Conservation (phyloP, 345 rosid genomes). For the Trapa bicornis region DNA sequence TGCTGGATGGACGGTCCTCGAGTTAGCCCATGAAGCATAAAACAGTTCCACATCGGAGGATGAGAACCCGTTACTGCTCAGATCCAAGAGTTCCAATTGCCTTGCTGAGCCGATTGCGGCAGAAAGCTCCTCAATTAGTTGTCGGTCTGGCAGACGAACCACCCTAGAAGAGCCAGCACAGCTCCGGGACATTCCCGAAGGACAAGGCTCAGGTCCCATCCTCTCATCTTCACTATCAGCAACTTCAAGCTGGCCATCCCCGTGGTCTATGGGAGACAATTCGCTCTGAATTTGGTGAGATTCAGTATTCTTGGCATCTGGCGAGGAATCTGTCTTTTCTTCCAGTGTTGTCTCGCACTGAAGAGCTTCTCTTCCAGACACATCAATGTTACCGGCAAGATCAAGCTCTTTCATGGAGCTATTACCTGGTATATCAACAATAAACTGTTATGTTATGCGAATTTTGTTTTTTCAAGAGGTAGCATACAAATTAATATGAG, state of each 20-base stretch:
- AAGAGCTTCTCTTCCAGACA: slow-evolving; percentile 12
- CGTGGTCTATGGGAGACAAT: slow-evolving; percentile 24
- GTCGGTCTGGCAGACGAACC: slow-evolving; percentile 21
- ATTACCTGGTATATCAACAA: slow-evolving; percentile 35
- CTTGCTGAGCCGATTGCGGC: slow-evolving; percentile 51
- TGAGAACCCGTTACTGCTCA: slow-evolving; percentile 66
- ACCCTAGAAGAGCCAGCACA: slow-evolving; percentile 38
- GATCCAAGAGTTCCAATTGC: slow-evolving; percentile 45
- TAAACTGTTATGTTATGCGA: slow-evolving; percentile 1
- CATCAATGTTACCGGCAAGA: slow-evolving; percentile 43
- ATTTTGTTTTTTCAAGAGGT: not conserved
- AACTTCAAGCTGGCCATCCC: slow-evolving; percentile 47
- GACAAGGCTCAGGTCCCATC: slow-evolving; percentile 18
- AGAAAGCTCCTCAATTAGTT: slow-evolving; percentile 37
- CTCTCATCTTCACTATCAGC: slow-evolving; percentile 80
- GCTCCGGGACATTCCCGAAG: slow-evolving; percentile 27
- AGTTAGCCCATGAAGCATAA: slow-evolving; percentile 51
- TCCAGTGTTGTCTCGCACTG: slow-evolving; percentile 2
- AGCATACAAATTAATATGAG: not conserved
- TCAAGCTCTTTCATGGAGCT: slow-evolving; percentile 60
- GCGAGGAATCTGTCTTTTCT: slow-evolving; percentile 13
- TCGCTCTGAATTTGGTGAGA: slow-evolving; percentile 15
- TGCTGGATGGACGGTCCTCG: slow-evolving; percentile 25
- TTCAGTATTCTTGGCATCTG: slow-evolving; percentile 13
- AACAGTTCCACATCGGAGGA: slow-evolving; percentile 30